Evolutionary conservation across 176 grass and related monocot species (phyloP), one percentile per base, ranked within the genome.

Genomic region (Hsuehochloa calcarea): DNA sequence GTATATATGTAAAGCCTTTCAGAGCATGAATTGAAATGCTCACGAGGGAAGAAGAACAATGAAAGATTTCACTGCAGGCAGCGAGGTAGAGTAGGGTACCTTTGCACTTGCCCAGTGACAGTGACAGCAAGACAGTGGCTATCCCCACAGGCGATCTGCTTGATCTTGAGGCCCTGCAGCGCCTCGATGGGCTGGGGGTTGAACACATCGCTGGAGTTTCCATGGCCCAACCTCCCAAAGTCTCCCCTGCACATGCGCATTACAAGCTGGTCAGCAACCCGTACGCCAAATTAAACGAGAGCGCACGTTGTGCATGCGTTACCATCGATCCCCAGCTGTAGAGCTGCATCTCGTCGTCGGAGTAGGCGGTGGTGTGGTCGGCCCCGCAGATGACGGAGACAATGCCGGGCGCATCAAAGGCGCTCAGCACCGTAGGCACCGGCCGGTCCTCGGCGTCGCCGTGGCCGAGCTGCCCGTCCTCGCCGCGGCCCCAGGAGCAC

Each of bases 271-370:
- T 55, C 51, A 55, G 51, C 51, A 55, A 20, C 20, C 7, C 51
- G 51, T 20, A 55, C 6, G 17, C 51, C 51, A 20, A 20, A 55
- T 8, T 55, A 55, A 55, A 8, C 17, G 19, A 20, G 17, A 20
- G 17, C 51, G 17, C 12, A 13, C 45, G 45, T 13, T 46, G 71
- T 12, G 0, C 63, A 63, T n/a, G n/a, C n/a, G n/a, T n/a, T 70
- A 88, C 89, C 90, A 88, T n/a, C n/a, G n/a, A n/a, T 51, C 93
- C 93, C 93, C 93, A 95, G 71, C 93, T 95, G 68, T 90, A 92
- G 46, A 92, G 71, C 83, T 92, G 93, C 35, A 75, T 47, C 27
- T 90, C 78, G 6, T 65, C 68, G 3, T 95, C 70, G 50, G 85
- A 92, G 79, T 88, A 95, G 17, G 93, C 90, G 14, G 54, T 88